phyloP scores from a whole-genome alignment of 2,329 filamentous ascomycete species.

The Apiospora pterosperma region DNA sequence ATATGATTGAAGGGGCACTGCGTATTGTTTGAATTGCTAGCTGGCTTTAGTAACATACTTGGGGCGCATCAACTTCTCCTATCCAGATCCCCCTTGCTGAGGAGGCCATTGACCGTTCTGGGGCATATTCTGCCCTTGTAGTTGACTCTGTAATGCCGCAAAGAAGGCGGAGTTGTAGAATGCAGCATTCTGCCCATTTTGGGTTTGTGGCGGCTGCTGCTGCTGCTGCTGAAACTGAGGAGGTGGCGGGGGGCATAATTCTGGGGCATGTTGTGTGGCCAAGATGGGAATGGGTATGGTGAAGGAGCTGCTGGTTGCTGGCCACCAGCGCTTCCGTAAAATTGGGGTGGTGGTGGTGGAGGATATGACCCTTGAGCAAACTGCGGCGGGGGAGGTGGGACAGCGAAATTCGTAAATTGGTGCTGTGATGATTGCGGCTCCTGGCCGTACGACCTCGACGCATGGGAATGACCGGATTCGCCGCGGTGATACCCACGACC shows the following conservation, averaged over 20 bases:
- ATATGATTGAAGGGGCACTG: not conserved
- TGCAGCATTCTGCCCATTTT: not conserved
- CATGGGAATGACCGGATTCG: constrained; percentile 41
- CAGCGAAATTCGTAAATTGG: constrained; percentile 11
- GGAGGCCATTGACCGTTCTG: constrained; percentile 30
- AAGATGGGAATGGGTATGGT: constrained; percentile 42
- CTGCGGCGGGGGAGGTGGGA: constrained; percentile 24
- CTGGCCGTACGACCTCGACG: constrained; percentile 27
- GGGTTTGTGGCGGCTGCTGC: constrained; percentile 36
- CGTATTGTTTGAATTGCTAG: not conserved
- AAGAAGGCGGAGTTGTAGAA: constrained; percentile 56
- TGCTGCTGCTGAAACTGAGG: constrained; percentile 36
- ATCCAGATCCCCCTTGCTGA: constrained; percentile 1
- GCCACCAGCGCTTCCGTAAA: constrained; percentile 33
- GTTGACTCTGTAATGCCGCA: constrained; percentile 42
- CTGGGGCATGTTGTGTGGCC: constrained; percentile 33
- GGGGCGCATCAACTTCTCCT: not conserved
- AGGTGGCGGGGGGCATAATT: constrained; percentile 32
- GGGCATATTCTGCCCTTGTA: constrained; percentile 24
- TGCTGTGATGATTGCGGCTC: constrained; percentile 33
- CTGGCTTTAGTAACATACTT: not conserved
- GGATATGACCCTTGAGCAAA: constrained; percentile 29
- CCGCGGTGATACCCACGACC: constrained; percentile 39
- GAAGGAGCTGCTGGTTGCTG: constrained; percentile 33
- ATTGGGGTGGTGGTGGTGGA: constrained; percentile 17